Percentiles rank a stretch among this genome's conserved stretches.
These are phyloP conservation scores for Paxillus rubicundulus DNA, from an alignment of 768 basidiomycete genomes.

Conservation along the genomic window DNA sequence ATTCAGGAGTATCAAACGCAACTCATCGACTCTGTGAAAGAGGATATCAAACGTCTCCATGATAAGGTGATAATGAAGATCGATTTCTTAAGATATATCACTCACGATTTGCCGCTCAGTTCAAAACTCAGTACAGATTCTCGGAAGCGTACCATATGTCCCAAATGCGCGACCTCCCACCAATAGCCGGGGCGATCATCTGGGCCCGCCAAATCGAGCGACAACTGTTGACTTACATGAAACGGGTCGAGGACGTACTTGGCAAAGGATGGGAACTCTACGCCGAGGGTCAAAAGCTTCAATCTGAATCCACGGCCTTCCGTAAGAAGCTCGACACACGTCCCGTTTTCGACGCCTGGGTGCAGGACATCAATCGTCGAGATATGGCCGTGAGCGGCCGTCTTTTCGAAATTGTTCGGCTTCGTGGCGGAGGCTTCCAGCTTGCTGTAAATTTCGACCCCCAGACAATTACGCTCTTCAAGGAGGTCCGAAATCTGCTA, in stretches of 20 bases:
- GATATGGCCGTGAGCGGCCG: slow-evolving; percentile 91
- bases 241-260: slow-evolving; percentile 96
- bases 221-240: slow-evolving; percentile 96
- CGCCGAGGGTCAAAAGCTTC: slow-evolving; percentile 97
- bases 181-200: slow-evolving; percentile 97
- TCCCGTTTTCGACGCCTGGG: slow-evolving; percentile 94
- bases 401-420: slow-evolving; percentile 84
- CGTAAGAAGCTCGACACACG: slow-evolving; percentile 93
- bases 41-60: slow-evolving; percentile 93
- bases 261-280: slow-evolving; percentile 99
- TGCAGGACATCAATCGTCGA: slow-evolving; percentile 90
- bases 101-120: slow-evolving; percentile 42
- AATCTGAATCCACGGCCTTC: slow-evolving; percentile 88
- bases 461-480: slow-evolving; percentile 97
- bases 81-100: neutral
- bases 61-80: slow-evolving; percentile 60
- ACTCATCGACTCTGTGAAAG: slow-evolving; percentile 97
- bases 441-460: slow-evolving; percentile 97
- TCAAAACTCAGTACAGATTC: slow-evolving; percentile 93
- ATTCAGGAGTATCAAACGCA: slow-evolving; percentile 99
- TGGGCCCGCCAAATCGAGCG: slow-evolving; percentile 99
- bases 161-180: slow-evolving; percentile 96
- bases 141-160: slow-evolving; percentile 98
- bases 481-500: slow-evolving; percentile 92
- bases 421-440: slow-evolving; percentile 75